Conservation (phyloP, 208 protist genomes). For the Trypanosoma theileri region DNA sequence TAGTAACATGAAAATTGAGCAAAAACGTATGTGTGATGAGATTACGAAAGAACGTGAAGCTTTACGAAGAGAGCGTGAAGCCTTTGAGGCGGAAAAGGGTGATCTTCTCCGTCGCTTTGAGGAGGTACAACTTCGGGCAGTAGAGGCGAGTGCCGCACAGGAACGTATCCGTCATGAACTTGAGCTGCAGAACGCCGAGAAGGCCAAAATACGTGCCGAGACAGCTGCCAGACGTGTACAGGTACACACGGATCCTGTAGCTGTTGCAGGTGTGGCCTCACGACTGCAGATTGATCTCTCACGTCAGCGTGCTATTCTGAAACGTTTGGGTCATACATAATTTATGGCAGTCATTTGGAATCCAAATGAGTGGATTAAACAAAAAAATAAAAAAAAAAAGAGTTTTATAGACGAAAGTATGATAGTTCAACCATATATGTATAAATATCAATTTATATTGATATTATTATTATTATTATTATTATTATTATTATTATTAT, state of each 20-base stretch:
- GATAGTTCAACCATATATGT: too few species aligned
- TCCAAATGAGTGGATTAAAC: neutral
- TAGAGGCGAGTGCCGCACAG: slow-evolving; percentile 57
- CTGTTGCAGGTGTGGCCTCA: slow-evolving; percentile 31
- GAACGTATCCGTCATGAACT: slow-evolving; percentile 57
- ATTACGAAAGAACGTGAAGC: slow-evolving; percentile 58
- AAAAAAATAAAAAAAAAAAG: slow-evolving; percentile 1
- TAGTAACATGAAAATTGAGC: slow-evolving; percentile 56
- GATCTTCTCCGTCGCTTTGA: slow-evolving; percentile 73
- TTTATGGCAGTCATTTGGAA: neutral
- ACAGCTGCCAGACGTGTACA: neutral
- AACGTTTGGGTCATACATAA: slow-evolving; percentile 41
- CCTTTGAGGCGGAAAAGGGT: slow-evolving; percentile 81
- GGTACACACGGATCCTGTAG: slow-evolving; percentile 16
- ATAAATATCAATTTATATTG: neutral
- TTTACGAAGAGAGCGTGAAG: slow-evolving; percentile 61
- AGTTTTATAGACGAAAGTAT: neutral
- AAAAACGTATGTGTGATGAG: slow-evolving; percentile 51
- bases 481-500: neutral
- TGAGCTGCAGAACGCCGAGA: slow-evolving; percentile 35
- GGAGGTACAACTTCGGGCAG: slow-evolving; percentile 59
- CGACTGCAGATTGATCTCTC: slow-evolving; percentile 81
- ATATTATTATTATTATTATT: slow-evolving; percentile 18
- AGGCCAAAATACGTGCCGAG: neutral
- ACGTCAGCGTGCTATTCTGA: slow-evolving; percentile 75